Conservation (phyloP, 2,329 filamentous ascomycete genomes). For the Neofusicoccum sp. region DNA sequence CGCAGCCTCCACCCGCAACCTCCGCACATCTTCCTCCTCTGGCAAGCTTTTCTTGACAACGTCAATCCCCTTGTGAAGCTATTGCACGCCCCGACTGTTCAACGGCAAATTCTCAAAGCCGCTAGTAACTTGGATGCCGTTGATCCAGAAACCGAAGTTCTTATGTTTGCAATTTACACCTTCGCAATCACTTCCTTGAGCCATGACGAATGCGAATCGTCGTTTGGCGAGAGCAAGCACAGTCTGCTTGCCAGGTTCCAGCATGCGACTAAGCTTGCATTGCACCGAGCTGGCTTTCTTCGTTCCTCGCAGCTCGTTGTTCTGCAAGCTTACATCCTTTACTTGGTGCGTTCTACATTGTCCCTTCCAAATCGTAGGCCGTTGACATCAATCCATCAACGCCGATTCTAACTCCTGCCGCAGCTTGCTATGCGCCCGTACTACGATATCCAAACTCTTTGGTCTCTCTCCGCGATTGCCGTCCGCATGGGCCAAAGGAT, state of each 20-base stretch:
- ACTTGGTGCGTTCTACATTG: slow-evolving; percentile 55
- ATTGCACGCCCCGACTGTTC: slow-evolving; percentile 71
- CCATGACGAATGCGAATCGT: slow-evolving; percentile 56
- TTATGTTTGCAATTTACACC: slow-evolving; percentile 38
- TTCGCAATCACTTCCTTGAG: slow-evolving; percentile 52
- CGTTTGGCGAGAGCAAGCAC: slow-evolving; percentile 58
- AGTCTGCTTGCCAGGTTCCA: slow-evolving; percentile 58
- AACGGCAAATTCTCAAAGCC: slow-evolving; percentile 66
- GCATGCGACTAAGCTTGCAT: slow-evolving; percentile 63
- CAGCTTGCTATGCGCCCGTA: slow-evolving; percentile 48
- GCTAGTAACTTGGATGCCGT: slow-evolving; percentile 59
- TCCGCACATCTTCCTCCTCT: slow-evolving; percentile 69
- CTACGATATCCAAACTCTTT: slow-evolving; percentile 58
- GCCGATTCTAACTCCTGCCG: neutral
- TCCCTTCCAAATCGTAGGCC: no score
- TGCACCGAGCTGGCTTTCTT: slow-evolving; percentile 69
- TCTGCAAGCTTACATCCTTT: slow-evolving; percentile 69
- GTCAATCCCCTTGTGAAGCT: slow-evolving; percentile 74
- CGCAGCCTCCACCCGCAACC: slow-evolving; percentile 61
- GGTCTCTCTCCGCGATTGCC: slow-evolving; percentile 65
- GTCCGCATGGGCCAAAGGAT: slow-evolving; percentile 63
- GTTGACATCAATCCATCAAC: neutral
- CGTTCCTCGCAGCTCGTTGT: slow-evolving; percentile 65
- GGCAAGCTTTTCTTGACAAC: slow-evolving; percentile 74
- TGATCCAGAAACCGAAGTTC: slow-evolving; percentile 60